phyloP scores from a whole-genome alignment of 2,329 filamentous ascomycete genomes.

The Colletotrichum godetiae region DNA sequence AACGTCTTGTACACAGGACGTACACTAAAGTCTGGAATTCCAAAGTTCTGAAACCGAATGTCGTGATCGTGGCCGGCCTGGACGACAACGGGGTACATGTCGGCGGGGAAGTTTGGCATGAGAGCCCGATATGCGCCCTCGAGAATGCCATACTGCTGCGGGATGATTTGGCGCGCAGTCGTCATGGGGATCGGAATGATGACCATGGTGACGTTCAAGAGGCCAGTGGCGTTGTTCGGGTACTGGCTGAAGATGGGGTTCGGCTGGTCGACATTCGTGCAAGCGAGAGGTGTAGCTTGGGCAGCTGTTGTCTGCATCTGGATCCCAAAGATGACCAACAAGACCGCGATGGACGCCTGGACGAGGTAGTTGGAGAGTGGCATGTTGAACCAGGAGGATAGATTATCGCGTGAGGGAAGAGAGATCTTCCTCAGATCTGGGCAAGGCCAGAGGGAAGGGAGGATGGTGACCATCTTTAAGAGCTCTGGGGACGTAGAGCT shows the following conservation, averaged over 20 bases:
- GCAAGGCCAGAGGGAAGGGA: slow-evolving; percentile 20
- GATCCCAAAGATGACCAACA: slow-evolving; percentile 25
- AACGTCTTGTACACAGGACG: slow-evolving; percentile 40
- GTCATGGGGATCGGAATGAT: slow-evolving; percentile 62
- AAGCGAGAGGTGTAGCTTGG: slow-evolving; percentile 9
- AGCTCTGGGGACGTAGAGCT: slow-evolving; percentile 5
- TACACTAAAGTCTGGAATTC: slow-evolving; percentile 60
- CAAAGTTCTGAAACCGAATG: slow-evolving; percentile 53
- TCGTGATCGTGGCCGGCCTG: slow-evolving; percentile 64
- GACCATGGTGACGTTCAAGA: slow-evolving; percentile 63
- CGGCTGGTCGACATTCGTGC: slow-evolving; percentile 32
- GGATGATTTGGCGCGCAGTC: slow-evolving; percentile 59
- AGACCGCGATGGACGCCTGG: slow-evolving; percentile 26
- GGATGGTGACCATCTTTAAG: slow-evolving; percentile 31
- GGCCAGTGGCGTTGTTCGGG: slow-evolving; percentile 60
- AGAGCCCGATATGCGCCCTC: slow-evolving; percentile 58
- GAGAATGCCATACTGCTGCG: slow-evolving; percentile 60
- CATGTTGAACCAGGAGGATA: slow-evolving; percentile 30
- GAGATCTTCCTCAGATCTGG: slow-evolving; percentile 8
- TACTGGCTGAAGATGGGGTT: slow-evolving; percentile 61
- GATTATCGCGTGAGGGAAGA: neutral
- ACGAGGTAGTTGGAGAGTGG: slow-evolving; percentile 23
- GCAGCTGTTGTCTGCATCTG: slow-evolving; percentile 27
- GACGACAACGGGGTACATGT: slow-evolving; percentile 64
- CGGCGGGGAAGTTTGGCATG: slow-evolving; percentile 59